A percentile compares a stretch with the other conserved stretches of the same genome.
Evolutionary conservation across 2,329 filamentous ascomycete species (phyloP).

Genomic region (Penicillium sp.): DNA sequence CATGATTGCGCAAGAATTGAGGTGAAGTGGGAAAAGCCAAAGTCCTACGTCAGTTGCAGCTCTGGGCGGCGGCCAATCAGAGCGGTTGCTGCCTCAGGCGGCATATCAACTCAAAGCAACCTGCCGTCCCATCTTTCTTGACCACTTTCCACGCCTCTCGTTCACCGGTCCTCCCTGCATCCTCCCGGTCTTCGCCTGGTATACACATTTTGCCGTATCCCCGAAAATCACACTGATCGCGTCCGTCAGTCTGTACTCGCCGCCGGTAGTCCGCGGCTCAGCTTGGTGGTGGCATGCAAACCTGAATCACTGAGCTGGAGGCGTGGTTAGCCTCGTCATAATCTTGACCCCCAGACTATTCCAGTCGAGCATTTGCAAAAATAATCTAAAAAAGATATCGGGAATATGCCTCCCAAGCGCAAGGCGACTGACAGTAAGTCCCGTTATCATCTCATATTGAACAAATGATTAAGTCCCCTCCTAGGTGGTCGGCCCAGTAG

Average conservation of each 20-base stretch:
- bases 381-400: neutral
- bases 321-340: slow-evolving; percentile 12
- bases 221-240: too few relatives aligned
- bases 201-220: too few relatives aligned
- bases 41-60: slow-evolving; percentile 18
- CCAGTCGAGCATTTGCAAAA: neutral
- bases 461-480: slow-evolving; percentile 25
- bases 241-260: slow-evolving; percentile 7
- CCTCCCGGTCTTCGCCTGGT: neutral
- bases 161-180: neutral
- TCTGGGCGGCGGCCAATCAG: slow-evolving; percentile 8
- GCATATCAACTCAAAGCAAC: slow-evolving; percentile 5
- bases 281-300: slow-evolving; percentile 17
- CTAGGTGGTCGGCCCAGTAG: slow-evolving; percentile 43
- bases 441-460: slow-evolving; percentile 19
- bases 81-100: slow-evolving; percentile 23
- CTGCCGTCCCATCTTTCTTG: neutral
- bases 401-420: slow-evolving; percentile 62
- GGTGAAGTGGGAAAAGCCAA: slow-evolving; percentile 6
- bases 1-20: slow-evolving; percentile 35
- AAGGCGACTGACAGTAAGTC: slow-evolving; percentile 55
- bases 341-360: neutral
- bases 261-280: slow-evolving; percentile 13
- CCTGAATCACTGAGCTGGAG: slow-evolving; percentile 11
- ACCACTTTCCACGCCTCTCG: neutral